Evolutionary conservation across 352 stramenopile genomes (phyloP), one percentile per base, ranked within the genome.

Genomic region (Pythium vanterpoolii): DNA sequence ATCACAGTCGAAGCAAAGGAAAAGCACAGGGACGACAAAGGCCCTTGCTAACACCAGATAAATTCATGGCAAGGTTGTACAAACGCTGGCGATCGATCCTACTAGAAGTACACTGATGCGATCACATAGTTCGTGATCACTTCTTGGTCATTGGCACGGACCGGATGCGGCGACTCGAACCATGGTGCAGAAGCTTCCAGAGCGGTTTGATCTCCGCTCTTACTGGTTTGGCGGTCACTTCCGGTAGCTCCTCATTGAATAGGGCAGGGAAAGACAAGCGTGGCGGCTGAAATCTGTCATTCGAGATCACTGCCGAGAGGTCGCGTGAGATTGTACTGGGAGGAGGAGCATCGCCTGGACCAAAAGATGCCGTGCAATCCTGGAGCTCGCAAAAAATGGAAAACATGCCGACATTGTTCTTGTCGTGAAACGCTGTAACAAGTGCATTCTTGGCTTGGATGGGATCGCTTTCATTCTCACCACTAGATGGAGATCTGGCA

Each of bases 401-500:
- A 24, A 69, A 69, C 62, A 69, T 64, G 18, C 49, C 62, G 1
- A 34, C 24, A 16, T 56, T 60, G 49, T 64, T 66, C 19, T 66
- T 59, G 13, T 58, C 54, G 7, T 60, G 54, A 44, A 87, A 71
- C 1, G 77, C 61, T 16, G 67, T 47, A n/a, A 78, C 55, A 9
- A 85, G 72, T 3, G 71, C 62, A 9, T 33, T 34, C 40, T 76
- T 69, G 5, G 55, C 56, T 10, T 64, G 46, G 18, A 69, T 47
- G 0, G 74, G 63, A 40, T 65, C 56, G 18, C 46, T 19, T 7
- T 62, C 43, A 7, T n/a, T 27, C 7, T 52, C 52, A 33, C 28
- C 66, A 40, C 7, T 31, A 9, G 34, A 54, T 9, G 19, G 51
- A 5, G 36, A 56, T 42, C 59, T 52, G 6, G 60, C 51, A 42